Evolutionary conservation across 2,329 filamentous ascomycete species (phyloP), one percentile per base, ranked within the genome.

Genomic region (Monosporascus cannonballus): DNA sequence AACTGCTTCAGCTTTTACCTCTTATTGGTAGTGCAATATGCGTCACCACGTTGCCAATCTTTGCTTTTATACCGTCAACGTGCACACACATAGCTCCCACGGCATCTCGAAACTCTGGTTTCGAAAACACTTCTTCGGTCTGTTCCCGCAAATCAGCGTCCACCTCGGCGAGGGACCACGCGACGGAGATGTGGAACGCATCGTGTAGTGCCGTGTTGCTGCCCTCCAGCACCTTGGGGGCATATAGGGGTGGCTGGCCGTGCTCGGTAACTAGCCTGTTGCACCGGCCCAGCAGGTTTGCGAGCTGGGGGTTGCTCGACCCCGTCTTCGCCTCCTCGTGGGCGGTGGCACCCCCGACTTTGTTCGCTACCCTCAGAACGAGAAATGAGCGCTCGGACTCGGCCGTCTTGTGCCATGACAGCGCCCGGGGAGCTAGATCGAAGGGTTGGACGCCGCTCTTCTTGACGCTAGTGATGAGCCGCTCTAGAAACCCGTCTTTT

Each of bases 171-270:
- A 93, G 76, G 1, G 81, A 87, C 94, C 93, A 97, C 0, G 87
- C 94, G 52, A 99, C 83, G 46, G 91, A 96, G 54, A 97, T 74
- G 69, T 99, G 94, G 64, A 96, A 96, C 22, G 80, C 82, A 48
- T 76, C 68, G 4, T 62, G 59, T 8, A 67, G 59, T 47, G 56
- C 36, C 59, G 65, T 37, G 27, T 54, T 37, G 27, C 34, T 14
- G 46, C 49, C 37, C 34, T 55, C 8, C 17, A 18, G 27, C 20
- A n/a, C 45, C 27, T 14, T 51, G 50, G 60, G 61, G 51, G 72
- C 68, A 68, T 97, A 97, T 1, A 97, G 77, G 24, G 79, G 69
- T 2, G 88, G 85, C 64, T 95, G 89, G 0, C 75, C 76, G 66
- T 85, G 87, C 1, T 64, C 65, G 20, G 73, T 68, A 3, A 85